Conservation (phyloP, 345 rosid species). For the Cardamine occulta region DNA sequence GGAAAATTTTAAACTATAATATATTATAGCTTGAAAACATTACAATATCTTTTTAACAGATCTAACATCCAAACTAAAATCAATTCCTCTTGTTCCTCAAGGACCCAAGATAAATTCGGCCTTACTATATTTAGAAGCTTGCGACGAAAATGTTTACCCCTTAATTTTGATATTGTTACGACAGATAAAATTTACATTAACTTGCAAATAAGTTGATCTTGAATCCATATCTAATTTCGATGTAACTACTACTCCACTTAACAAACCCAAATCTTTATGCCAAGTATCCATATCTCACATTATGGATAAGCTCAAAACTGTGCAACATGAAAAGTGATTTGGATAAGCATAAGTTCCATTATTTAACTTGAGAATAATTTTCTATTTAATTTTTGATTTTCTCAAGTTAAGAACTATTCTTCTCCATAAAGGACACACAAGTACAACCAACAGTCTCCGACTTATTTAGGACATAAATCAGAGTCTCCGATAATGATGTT, state of each 20-base stretch:
- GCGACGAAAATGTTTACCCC: background rate
- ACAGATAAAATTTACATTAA: background rate
- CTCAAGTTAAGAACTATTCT: constrained; percentile 13
- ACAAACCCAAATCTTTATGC: background rate
- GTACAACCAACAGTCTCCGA: constrained; percentile 30
- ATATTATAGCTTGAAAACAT: background rate
- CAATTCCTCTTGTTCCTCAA: background rate
- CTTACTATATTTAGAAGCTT: background rate
- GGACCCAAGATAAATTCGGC: background rate
- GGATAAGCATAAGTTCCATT: background rate
- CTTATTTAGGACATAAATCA: constrained; percentile 20
- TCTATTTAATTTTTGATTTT: background rate
- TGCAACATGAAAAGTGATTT: constrained; percentile 10
- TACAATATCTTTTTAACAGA: background rate
- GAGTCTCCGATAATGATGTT: constrained; percentile 26
- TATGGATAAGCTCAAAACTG: constrained; percentile 13
- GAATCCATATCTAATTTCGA: background rate
- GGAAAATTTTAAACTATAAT: background rate
- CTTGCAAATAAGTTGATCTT: background rate
- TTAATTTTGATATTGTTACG: background rate
- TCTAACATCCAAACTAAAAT: background rate
- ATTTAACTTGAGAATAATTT: background rate
- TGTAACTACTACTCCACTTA: background rate
- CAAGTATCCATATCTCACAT: constrained; percentile 6
- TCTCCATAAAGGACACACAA: constrained; percentile 25